Conservation (phyloP, 2,329 filamentous ascomycete species). For the Bipolaris victoriae region DNA sequence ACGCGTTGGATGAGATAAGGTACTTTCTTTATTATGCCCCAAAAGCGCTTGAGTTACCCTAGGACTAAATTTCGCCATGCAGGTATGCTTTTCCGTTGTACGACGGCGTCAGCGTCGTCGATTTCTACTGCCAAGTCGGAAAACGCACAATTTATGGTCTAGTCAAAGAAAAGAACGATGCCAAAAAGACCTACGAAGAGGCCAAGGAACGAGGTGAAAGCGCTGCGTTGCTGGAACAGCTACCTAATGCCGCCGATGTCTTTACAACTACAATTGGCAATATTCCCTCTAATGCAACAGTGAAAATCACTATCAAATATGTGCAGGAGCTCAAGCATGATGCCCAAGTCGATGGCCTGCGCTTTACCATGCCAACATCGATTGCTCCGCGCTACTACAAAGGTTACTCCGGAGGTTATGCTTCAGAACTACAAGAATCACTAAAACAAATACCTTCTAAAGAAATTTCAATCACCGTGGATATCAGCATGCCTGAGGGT, state of each 20-base stretch:
- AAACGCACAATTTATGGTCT: slow-evolving; percentile 11
- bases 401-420: slow-evolving; percentile 1
- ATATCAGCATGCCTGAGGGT: slow-evolving; percentile 3
- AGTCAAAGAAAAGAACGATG: slow-evolving; percentile 11
- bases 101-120: slow-evolving; percentile 12
- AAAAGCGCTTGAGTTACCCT: no score
- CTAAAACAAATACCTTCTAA: not conserved
- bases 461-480: slow-evolving; percentile 10
- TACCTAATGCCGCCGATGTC: slow-evolving; percentile 12
- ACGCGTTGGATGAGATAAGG: slow-evolving; percentile 8
- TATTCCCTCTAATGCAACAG: not conserved
- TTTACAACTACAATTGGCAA: slow-evolving; percentile 12
- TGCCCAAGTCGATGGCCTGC: slow-evolving; percentile 12
- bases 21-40: not conserved
- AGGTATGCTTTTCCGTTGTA: slow-evolving; percentile 14
- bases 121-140: slow-evolving; percentile 9
- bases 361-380: slow-evolving; percentile 5
- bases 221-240: slow-evolving; percentile 9
- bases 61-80: not conserved
- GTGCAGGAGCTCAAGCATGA: slow-evolving; percentile 13
- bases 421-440: not conserved
- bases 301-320: slow-evolving; percentile 9
- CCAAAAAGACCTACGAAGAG: slow-evolving; percentile 9
- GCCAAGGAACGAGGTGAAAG: slow-evolving; percentile 5
- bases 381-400: slow-evolving; percentile 11